phyloP scores from a whole-genome alignment of 805 yeast species.

The Soucietia sequanensis region DNA sequence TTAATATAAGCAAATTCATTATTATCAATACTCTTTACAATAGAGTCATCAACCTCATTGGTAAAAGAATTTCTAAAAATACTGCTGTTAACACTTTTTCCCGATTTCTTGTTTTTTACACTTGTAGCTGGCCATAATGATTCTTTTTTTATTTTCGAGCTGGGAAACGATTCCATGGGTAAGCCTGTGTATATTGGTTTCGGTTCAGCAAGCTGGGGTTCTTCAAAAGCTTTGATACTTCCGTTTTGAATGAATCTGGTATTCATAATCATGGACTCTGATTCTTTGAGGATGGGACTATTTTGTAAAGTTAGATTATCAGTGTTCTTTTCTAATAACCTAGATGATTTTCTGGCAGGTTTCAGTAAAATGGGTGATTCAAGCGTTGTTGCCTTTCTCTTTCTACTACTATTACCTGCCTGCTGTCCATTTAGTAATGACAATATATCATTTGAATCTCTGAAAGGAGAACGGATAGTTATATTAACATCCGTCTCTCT shows the following conservation, averaged over 20 bases:
- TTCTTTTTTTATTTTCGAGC: constrained; percentile 54
- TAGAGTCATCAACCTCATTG: constrained; percentile 3
- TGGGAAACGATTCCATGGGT: constrained; percentile 70
- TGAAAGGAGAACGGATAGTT: too few relatives aligned
- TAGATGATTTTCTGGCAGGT: constrained; percentile 4
- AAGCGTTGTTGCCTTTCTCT: too few relatives aligned
- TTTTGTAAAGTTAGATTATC: constrained; percentile 2
- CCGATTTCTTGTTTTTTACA: constrained; percentile 15
- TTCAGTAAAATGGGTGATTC: too few relatives aligned
- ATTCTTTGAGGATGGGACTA: constrained; percentile 11
- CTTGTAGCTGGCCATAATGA: constrained; percentile 48
- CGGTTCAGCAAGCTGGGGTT: constrained; percentile 58
- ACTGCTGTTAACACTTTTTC: background rate
- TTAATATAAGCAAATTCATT: constrained; percentile 11
- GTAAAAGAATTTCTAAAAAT: background rate
- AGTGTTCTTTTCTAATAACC: constrained; percentile 5
- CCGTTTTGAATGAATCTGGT: constrained; percentile 12
- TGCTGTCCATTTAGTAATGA: too few relatives aligned
- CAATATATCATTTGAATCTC: too few relatives aligned
- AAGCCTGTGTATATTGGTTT: constrained; percentile 67
- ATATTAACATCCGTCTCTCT: too few relatives aligned
- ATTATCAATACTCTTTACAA: constrained; percentile 13
- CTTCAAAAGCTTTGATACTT: constrained; percentile 40
- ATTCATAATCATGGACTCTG: too few relatives aligned
- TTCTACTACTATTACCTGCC: too few relatives aligned